Base-by-base conservation (phyloP, 495 filamentous ascomycete species). In the Darksidea phi region DNA sequence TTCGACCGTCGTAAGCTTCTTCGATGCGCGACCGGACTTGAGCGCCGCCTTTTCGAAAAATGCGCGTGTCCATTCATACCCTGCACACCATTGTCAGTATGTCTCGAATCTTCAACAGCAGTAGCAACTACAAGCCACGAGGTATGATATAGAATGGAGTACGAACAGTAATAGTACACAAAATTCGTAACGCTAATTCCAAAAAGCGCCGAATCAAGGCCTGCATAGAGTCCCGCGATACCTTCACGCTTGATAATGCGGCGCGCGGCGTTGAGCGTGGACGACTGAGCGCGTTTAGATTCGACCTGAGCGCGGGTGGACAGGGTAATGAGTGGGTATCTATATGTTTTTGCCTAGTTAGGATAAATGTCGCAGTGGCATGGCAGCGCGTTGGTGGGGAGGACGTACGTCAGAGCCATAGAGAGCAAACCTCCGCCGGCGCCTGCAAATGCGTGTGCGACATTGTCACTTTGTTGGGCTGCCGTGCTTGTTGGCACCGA, bases 181-280 rank as follows among this genome's bases (percentile, higher is more conserved):
- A 99, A 97, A 75, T 99, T 99, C 55, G 94, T 99, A 58, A 99
- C 86, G 73, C 88, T 93, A 77, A 97, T 97, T 67, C 95, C 94
- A 73, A 99, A 97, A 4, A 99, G 80, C 8, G 94, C 94, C 21
- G 87, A 92, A 67, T 93, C 87, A 34, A 96, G 80, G 10, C 91
- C 91, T 3, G 91, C 84, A 72, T 94, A 97, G 3, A 99, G 82
- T 13, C 95, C 95, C 0, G 80, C 76, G 25, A 96, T 77, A 48
- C 94, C 94, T 75, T 99, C 95, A 63, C 94, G 85, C 65, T 91
- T 84, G 42, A 99, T 80, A 68, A 99, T 97, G 63, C 87, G 86
- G 51, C 88, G 85, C 56, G 92, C 82, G 13, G 94, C 89, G 61
- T 90, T 83, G 47, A 89, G 80, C 62, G 91, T 90, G 48, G 85